Evolutionary conservation across 2,329 filamentous ascomycete species (phyloP), one percentile per base, ranked within the genome.

Genomic region (Arachnomyces sp.): DNA sequence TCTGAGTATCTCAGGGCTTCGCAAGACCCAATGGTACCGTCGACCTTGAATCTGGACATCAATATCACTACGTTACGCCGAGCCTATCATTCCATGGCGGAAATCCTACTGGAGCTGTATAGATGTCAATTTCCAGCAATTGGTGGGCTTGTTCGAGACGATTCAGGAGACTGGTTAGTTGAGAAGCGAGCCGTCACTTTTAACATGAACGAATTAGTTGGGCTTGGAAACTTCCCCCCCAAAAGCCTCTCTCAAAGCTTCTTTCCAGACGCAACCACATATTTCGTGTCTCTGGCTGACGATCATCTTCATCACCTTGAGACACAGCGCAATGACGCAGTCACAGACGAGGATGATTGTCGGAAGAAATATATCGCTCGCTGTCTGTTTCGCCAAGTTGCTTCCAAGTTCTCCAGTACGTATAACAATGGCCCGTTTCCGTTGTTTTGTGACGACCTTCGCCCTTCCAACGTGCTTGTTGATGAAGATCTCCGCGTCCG

Each of bases 371-470:
- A 53, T 34, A 52, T 55, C 17, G 49, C 47, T 14, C 48, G 48
- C 15, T 49, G 47, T 39, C 49, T 53, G 18, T 56, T 53, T 36
- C 44, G 42, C 34, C 50, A 49, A 34, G 35, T 52, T 28, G 49
- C 46, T 9, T 49, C 44, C 13, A 38, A 48, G n/a, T 42, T 52
- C 38, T 43, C 46, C 20, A 39, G 14, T 4, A 39, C 44, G 28
- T 35, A 53, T 33, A 43, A 46, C 36, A 44, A 45, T 16, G 49
- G 55, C 7, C 53, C 53, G n/a, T 59, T 60, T 41, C 17, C 30
- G 12, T 43, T 59, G 17, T 56, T 43, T 36, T 61, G 54, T 40
- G 55, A 60, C 39, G 58, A 60, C 35, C 40, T 59, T 36, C 43
- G 47, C 7, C 56, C 55, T 3, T 52, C 45, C 3, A 55, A 55